Percentiles rank a stretch among this genome's conserved stretches.
Conservation (phyloP, 1,284 basidiomycete species). For the Naganishia sp. region DNA sequence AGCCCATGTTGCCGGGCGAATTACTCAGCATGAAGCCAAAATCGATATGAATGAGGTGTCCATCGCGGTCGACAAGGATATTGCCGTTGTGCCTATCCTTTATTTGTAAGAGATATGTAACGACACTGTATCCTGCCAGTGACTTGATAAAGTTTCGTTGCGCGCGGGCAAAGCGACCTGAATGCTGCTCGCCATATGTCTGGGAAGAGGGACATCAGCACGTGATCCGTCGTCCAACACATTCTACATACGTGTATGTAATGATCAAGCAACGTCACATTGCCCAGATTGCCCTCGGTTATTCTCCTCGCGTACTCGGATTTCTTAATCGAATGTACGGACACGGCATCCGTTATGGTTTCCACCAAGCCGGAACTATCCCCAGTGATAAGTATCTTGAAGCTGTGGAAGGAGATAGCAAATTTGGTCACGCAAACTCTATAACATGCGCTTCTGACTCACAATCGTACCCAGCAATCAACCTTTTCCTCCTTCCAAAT, state of each 20-base stretch:
- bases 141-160: constrained; percentile 92
- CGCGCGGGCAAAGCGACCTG: constrained; percentile 78
- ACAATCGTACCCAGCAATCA: constrained; percentile 90
- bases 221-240: background rate
- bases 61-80: constrained; percentile 91
- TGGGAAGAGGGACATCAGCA: constrained; percentile 43
- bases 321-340: constrained; percentile 99
- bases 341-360: constrained; percentile 94
- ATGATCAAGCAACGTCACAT: constrained; percentile 85
- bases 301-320: constrained; percentile 89
- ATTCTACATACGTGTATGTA: constrained; percentile 69
- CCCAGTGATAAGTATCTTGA: constrained; percentile 90
- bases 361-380: constrained; percentile 89
- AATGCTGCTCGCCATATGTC: constrained; percentile 87
- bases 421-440: background rate
- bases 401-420: constrained; percentile 46
- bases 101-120: constrained; percentile 94
- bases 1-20: constrained; percentile 89
- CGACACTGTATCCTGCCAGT: constrained; percentile 89
- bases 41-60: constrained; percentile 82
- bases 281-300: constrained; percentile 73
- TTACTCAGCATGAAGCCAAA: constrained; percentile 99
- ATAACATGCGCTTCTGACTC: constrained; percentile 47
- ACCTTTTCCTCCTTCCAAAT: constrained; percentile 95
- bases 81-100: constrained; percentile 99